phyloP scores from a whole-genome alignment of 2,329 filamentous ascomycete species.

The Purpureocillium takamizusanense region DNA sequence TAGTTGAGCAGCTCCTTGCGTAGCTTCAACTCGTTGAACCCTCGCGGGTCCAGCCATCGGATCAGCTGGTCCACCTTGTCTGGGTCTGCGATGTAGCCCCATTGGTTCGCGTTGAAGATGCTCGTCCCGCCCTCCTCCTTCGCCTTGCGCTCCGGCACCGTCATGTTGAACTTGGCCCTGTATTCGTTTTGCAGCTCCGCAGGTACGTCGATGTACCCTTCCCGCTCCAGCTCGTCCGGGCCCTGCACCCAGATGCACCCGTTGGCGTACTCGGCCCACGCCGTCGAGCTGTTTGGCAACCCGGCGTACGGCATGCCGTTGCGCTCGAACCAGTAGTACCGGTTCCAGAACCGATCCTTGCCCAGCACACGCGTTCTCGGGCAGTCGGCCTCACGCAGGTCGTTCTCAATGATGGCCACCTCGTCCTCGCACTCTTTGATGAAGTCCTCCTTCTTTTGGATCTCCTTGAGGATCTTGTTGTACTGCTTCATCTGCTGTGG shows the following conservation, averaged over 20 bases:
- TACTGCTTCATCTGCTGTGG: slow-evolving; percentile 82
- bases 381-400: slow-evolving; percentile 88
- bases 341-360: slow-evolving; percentile 94
- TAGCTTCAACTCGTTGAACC: slow-evolving; percentile 76
- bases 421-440: slow-evolving; percentile 78
- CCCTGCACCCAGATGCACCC: slow-evolving; percentile 95
- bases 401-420: slow-evolving; percentile 79
- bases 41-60: slow-evolving; percentile 80
- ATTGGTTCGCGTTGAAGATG: slow-evolving; percentile 68
- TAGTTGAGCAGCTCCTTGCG: slow-evolving; percentile 76
- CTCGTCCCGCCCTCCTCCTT: slow-evolving; percentile 77
- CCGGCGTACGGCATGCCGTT: slow-evolving; percentile 96
- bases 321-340: slow-evolving; percentile 98
- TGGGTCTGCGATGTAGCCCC: slow-evolving; percentile 84
- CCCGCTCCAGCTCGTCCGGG: slow-evolving; percentile 77
- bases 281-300: slow-evolving; percentile 79
- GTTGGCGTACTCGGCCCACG: slow-evolving; percentile 81
- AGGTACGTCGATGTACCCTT: slow-evolving; percentile 75
- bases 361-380: slow-evolving; percentile 82
- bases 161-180: slow-evolving; percentile 67
- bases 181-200: slow-evolving; percentile 68
- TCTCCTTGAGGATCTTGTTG: slow-evolving; percentile 77
- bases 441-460: slow-evolving; percentile 74
- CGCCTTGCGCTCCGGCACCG: slow-evolving; percentile 75
- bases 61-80: slow-evolving; percentile 71